A percentile compares a stretch with the other conserved stretches of the same genome.
phyloP scores from a whole-genome alignment of 2,329 filamentous ascomycete genomes.

The Fusarium buharicum region DNA sequence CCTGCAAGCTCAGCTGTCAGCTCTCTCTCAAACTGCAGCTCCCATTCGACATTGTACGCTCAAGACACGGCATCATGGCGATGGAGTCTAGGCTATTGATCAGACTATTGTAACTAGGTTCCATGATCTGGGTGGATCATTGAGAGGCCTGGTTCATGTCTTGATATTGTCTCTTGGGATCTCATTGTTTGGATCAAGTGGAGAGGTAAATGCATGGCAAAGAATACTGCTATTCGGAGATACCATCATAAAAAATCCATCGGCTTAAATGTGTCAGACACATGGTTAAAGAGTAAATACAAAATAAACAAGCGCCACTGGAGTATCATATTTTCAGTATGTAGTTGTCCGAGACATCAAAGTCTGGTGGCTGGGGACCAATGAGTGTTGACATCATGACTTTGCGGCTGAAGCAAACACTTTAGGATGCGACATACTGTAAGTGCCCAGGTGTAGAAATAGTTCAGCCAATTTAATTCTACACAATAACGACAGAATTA shows the following conservation, averaged over 20 bases:
- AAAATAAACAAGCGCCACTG: too few species aligned
- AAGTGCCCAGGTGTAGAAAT: too few species aligned
- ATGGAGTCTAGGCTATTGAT: not conserved
- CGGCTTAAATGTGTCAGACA: too few species aligned
- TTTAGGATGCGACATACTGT: not conserved
- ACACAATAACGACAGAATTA: not conserved
- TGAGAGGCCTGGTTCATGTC: not conserved
- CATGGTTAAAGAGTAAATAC: too few species aligned
- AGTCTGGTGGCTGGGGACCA: constrained; percentile 33
- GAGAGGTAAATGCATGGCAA: not conserved
- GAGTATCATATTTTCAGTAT: too few species aligned
- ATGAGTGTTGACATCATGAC: constrained; percentile 45
- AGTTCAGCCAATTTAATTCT: not conserved
- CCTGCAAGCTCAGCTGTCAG: not conserved
- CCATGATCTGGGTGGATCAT: not conserved
- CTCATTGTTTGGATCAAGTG: not conserved
- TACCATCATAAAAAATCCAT: too few species aligned
- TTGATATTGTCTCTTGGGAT: not conserved
- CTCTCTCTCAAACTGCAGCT: constrained; percentile 8
- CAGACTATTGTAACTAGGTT: not conserved
- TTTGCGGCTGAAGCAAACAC: constrained; percentile 15
- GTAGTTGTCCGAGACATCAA: constrained; percentile 13
- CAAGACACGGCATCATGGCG: constrained; percentile 1
- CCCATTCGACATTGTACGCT: not conserved
- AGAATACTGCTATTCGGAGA: not conserved